Base-by-base conservation (phyloP, 805 yeast species). In the Pichia sporocuriosa region DNA sequence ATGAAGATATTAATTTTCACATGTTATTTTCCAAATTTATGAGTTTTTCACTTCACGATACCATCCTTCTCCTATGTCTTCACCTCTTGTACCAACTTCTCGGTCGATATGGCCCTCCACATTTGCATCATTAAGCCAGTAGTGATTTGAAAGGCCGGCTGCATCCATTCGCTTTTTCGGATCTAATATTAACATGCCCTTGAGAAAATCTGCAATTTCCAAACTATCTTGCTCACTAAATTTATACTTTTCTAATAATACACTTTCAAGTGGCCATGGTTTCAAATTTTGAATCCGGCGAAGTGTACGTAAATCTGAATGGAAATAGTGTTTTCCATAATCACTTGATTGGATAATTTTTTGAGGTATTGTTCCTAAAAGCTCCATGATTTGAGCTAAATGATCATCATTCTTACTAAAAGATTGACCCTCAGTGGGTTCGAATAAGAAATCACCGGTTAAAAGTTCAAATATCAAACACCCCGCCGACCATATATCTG, bases 401-500 rank as follows among this genome's bases (percentile, higher is more conserved):
- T 93, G 98, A 60, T 93, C 98, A 57, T 90, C 97, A 61, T 89
- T 96, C 56, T 89, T 89, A 37, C 80, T 60, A 63, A 86, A 90
- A 4, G 83, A 68, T 42, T 74, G 76, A 1, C 89, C 88, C 47
- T 77, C 77, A 39, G 79, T 75, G 5, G 98, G 98, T 59, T 90
- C 97, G 61, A 90, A 93, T 37, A 93, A 62, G 55, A 89, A 89
- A 62, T 90, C 97, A 3, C 97, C 97, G 0, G 98, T 90, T 33
- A 90, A 62, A 20, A 93, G 69, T 65, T 93, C 98, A 63, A 93
- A 93, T 1, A 84, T 69, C 54, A 93, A 65, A 64, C 97, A 89
- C 0, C 95, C 97, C 54, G 84, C 69, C n/a, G 96, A 84, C 98
- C 98, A 93, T 36, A 90, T 73, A 63, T 93, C 98, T 1, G 94